Evolutionary conservation across 148 eudicot genomes (phyloP), one percentile per base, ranked within the genome.

Genomic region (Talinum fruticosum): DNA sequence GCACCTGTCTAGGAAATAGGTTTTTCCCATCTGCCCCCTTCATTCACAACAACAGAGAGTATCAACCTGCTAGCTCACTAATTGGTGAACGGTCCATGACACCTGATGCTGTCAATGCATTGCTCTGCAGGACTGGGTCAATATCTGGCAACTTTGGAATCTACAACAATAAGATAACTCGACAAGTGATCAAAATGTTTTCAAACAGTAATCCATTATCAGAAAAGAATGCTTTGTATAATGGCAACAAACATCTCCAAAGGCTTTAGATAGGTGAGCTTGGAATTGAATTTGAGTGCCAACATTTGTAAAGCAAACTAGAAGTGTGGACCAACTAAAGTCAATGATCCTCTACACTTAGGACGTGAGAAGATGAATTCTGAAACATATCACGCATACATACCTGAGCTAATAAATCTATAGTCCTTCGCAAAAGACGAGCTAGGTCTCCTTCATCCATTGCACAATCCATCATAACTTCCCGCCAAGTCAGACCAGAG

Each of bases 401-500:
- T 77, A 96, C 97, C 94, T 93, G 97, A 82, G 97, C 93, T 79
- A 96, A 83, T 35, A 93, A 62, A 85, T 96, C 99, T 74, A 93
- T 90, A 0, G 99, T 91, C 76, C 99, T 76, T 35, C 99, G 87
- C 73, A 93, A 83, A 24, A 96, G 92, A 45, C 99, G 97, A 81
- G 97, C 97, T 61, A 96, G 86, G 85, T 96, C 99, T 37, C 99
- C 99, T 78, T 93, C 99, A 86, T 96, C 99, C 99, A 96, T 93
- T 8, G 99, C 97, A 83, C 97, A 93, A 66, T 96, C 99, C 97
- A 96, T 96, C 99, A 93, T 96, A 47, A 96, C 85, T 83, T 96
- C 99, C 80, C 87, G 86, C 99, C 99, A 96, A 59, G 99, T 90
- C 73, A 93, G 86, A 74, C 99, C 99, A 74, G 99, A 96, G 73